phyloP scores from a whole-genome alignment of 768 basidiomycete genomes.

The Tremella mesenterica region DNA sequence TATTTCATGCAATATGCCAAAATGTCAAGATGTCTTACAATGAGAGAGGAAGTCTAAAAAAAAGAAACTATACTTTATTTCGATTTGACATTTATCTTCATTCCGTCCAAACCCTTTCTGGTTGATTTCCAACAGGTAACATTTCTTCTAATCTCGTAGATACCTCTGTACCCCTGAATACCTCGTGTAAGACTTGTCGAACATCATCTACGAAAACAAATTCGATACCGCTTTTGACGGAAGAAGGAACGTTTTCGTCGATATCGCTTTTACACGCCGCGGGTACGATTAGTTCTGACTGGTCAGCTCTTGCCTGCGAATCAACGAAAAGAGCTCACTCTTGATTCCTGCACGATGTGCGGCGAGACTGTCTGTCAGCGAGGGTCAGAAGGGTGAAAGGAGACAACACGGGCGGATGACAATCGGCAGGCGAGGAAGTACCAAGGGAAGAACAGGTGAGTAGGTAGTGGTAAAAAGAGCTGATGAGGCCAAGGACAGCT shows the following conservation, averaged over 20 bases:
- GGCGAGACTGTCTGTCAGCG: constrained; percentile 76
- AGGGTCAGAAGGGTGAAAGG: no score
- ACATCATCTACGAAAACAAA: constrained; percentile 95
- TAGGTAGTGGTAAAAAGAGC: no score
- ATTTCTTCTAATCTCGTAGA: constrained; percentile 63
- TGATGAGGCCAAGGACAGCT: no score
- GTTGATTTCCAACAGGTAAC: constrained; percentile 43
- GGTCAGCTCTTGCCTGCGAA: background rate
- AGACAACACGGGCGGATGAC: no score
- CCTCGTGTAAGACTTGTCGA: constrained; percentile 76
- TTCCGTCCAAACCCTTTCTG: constrained; percentile 32
- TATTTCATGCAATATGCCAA: no score
- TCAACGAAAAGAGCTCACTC: constrained; percentile 46
- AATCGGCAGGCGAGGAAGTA: no score
- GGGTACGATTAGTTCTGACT: constrained; percentile 45
- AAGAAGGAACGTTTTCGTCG: constrained; percentile 92
- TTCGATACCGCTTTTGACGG: constrained; percentile 87
- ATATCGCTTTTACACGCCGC: constrained; percentile 81
- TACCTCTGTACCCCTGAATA: constrained; percentile 60
- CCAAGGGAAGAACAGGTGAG: no score
- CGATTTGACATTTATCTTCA: no score
- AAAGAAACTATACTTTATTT: no score
- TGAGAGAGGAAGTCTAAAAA: no score
- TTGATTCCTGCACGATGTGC: constrained; percentile 95
- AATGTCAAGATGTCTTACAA: no score